Conservation (phyloP, 139 green algal species). For the Chlorella sp. region DNA sequence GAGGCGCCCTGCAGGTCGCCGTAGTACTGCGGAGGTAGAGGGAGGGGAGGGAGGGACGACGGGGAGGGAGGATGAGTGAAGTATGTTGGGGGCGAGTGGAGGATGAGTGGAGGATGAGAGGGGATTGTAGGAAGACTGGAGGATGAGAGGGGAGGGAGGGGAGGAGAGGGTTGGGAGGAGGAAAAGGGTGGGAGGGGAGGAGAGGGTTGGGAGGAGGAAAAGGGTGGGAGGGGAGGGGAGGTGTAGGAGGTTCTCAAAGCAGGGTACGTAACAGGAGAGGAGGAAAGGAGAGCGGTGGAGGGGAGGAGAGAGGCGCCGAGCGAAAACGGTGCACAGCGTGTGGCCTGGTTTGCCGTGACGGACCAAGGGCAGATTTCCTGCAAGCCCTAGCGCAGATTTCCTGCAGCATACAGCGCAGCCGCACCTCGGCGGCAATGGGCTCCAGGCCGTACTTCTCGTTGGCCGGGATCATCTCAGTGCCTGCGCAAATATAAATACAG, state of each 20-base stretch:
- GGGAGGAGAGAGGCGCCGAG: background rate
- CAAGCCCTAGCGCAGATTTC: no score
- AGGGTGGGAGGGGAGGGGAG: background rate
- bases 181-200: background rate
- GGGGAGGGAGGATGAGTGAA: no score
- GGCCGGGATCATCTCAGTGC: background rate
- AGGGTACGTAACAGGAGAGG: background rate
- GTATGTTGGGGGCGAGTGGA: no score
- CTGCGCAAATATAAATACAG: no score
- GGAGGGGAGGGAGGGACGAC: no score
- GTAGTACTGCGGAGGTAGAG: background rate
- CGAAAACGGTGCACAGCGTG: no score
- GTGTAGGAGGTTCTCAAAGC: no score
- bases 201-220: no score
- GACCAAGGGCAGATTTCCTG: no score
- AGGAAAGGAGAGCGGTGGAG: background rate
- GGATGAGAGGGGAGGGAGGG: background rate
- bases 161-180: background rate
- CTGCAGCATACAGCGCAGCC: background rate
- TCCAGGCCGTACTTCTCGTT: slow-evolving; percentile 10
- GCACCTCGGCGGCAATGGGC: slow-evolving; percentile 15
- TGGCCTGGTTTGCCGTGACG: no score
- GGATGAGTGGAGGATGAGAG: no score
- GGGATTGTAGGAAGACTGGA: no score
- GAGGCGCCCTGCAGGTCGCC: background rate